Base-by-base conservation (phyloP, 805 yeast species). In the Zygosaccharomyces lentus region DNA sequence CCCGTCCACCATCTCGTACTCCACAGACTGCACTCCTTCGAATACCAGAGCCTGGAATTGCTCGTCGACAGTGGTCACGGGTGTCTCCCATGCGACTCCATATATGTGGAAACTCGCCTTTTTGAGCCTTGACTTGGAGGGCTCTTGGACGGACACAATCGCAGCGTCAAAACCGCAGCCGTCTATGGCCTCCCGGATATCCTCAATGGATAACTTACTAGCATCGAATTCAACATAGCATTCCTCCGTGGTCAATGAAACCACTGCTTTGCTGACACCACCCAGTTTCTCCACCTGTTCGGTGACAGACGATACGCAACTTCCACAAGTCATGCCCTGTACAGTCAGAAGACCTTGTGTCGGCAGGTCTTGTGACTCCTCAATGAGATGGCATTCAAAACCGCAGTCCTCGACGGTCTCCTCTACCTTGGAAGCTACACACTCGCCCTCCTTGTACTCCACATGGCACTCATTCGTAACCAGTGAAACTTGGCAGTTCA, bases 241-340 rank as follows among this genome's bases (percentile, higher is more conserved):
- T 40, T 79, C 77, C 53, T 86, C 93, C 0, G 96, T 87, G 3
- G 87, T 67, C 25, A 87, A 72, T 1, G 96, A 84, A 1, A 90
- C 87, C 2, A 75, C 72, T 0, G 74, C 87, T 4, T 65, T 58
- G 1, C 56, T 39, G 2, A 87, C 84, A 1, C 84, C 85, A 0
- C 68, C 66, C 7, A 78, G 45, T 0, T 58, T 58, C 45, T 71
- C 66, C 23, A 87, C 57, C 0, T 81, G 81, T 21, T 68, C 65
- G 0, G 82, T 77, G 16, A 91, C 78, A 0, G 93, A 70, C 1
- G 82, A 73, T 0, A 85, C 75, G 61, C 98, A 91, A 1, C 95
- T 77, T 1, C 93, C 83, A 60, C 97, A 91, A 2, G 98, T 90
- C 97, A 90, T 91, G 2, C 97, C 97, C 12, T 68, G 54, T 2